These are phyloP conservation scores for Carex pumila DNA, from an alignment of 176 grass and related monocot genomes.

Conservation along the genomic window DNA sequence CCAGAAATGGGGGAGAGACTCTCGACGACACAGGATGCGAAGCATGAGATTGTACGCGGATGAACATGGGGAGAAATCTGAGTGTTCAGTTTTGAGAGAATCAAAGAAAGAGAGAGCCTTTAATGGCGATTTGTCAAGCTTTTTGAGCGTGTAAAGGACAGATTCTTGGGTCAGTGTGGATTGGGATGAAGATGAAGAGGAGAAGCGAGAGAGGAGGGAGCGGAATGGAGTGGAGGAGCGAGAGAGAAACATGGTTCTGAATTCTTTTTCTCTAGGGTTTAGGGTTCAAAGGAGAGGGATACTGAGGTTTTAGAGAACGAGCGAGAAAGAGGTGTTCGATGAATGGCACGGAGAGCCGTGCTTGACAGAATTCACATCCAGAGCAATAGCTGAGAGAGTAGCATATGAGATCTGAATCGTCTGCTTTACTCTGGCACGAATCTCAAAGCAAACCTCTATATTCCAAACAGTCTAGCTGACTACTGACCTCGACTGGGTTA, in stretches of 20 bases:
- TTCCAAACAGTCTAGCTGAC: too few relatives aligned
- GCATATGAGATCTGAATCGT: too few relatives aligned
- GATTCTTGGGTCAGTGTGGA: conserved; percentile 43
- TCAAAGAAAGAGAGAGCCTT: conserved; percentile 63
- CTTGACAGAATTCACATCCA: too few relatives aligned
- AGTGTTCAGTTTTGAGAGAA: conserved; percentile 18
- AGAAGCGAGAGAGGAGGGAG: not conserved
- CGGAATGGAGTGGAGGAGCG: conserved; percentile 29
- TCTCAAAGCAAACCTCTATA: too few relatives aligned
- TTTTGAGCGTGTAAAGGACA: conserved; percentile 62
- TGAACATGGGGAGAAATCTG: conserved; percentile 31
- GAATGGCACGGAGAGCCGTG: not conserved
- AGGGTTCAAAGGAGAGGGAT: not conserved
- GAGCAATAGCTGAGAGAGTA: too few relatives aligned
- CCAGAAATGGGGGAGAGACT: conserved; percentile 59
- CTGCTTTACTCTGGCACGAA: too few relatives aligned
- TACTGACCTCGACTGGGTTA: too few relatives aligned
- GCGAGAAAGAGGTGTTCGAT: not conserved
- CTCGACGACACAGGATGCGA: conserved; percentile 46
- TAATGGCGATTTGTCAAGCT: conserved; percentile 49
- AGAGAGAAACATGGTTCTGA: conserved; percentile 17
- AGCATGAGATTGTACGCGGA: conserved; percentile 88
- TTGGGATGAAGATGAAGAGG: not conserved
- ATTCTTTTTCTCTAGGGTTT: conserved; percentile 13
- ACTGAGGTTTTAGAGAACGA: not conserved